Conservation (phyloP, 1,139 yeast species). For the Hyphopichia pseudoburtonii region DNA sequence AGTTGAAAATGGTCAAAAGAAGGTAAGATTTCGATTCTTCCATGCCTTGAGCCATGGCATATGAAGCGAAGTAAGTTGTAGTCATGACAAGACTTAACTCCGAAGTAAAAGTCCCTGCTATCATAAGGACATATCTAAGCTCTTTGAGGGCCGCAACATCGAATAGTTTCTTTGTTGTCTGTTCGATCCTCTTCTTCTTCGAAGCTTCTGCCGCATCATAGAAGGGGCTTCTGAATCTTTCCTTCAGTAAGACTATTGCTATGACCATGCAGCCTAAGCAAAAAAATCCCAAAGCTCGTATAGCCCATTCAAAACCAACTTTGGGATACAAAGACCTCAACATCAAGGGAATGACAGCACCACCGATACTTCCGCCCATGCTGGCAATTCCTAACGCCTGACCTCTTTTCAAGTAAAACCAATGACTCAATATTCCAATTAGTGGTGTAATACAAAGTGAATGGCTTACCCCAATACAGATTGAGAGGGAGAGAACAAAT, state of each 20-base stretch:
- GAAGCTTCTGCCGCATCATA: not conserved
- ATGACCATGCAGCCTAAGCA: conserved; percentile 28
- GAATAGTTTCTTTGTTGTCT: conserved; percentile 16
- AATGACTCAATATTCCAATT: conserved; percentile 39
- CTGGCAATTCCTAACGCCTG: conserved; percentile 38
- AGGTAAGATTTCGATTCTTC: conserved; percentile 51
- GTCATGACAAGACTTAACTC: conserved; percentile 58
- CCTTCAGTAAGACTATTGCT: conserved; percentile 11
- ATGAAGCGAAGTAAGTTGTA: conserved; percentile 55
- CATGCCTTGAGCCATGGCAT: conserved; percentile 53
- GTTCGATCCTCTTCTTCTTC: conserved; percentile 6
- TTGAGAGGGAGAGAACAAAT: conserved; percentile 33
- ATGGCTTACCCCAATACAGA: conserved; percentile 35
- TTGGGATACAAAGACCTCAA: conserved; percentile 28
- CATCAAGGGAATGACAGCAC: conserved; percentile 35
- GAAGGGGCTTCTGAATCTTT: conserved; percentile 6
- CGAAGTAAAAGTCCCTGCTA: conserved; percentile 40
- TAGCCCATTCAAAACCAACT: conserved; percentile 38
- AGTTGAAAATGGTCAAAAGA: conserved; percentile 56
- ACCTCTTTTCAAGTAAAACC: conserved; percentile 37
- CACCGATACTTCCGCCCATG: conserved; percentile 41
- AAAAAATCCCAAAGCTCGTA: conserved; percentile 33
- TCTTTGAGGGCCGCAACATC: conserved; percentile 25
- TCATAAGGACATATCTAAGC: conserved; percentile 26
- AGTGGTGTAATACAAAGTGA: conserved; percentile 38